Evolutionary conservation across 2,329 filamentous ascomycete species (phyloP).

Genomic region (Hypoxylon sp.): DNA sequence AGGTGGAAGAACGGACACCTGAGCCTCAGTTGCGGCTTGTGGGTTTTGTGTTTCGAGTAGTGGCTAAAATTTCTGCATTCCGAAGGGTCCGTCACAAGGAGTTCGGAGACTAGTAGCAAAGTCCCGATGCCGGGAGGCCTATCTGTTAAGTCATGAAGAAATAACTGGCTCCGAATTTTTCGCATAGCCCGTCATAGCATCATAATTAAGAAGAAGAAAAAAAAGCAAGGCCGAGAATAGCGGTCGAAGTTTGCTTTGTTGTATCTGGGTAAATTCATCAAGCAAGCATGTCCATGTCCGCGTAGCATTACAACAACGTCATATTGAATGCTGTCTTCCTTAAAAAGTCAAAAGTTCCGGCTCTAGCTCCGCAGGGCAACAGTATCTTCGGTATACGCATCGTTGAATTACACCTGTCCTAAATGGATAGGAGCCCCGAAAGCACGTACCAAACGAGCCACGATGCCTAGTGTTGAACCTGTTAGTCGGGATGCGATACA

Average conservation of each 20-base stretch:
- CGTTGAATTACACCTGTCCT: slow-evolving; percentile 32
- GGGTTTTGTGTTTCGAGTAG: slow-evolving; percentile 29
- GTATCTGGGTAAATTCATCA: slow-evolving; percentile 16
- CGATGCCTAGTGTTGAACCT: slow-evolving; percentile 2
- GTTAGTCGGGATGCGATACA: slow-evolving; percentile 1
- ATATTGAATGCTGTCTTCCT: slow-evolving; percentile 32
- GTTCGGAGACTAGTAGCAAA: slow-evolving; percentile 17
- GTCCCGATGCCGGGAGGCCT: slow-evolving; percentile 19
- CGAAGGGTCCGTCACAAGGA: slow-evolving; percentile 16
- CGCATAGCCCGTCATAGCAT: slow-evolving; percentile 17
- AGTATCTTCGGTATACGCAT: slow-evolving; percentile 22
- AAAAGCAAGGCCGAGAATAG: slow-evolving; percentile 14
- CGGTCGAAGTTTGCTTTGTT: not conserved
- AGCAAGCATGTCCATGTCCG: slow-evolving; percentile 19
- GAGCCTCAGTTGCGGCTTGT: slow-evolving; percentile 39
- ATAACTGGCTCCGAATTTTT: slow-evolving; percentile 20
- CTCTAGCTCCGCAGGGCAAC: slow-evolving; percentile 27
- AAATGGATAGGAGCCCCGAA: slow-evolving; percentile 36
- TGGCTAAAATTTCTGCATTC: slow-evolving; percentile 30
- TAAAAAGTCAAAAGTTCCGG: slow-evolving; percentile 32
- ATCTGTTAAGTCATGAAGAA: slow-evolving; percentile 18
- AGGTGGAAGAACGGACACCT: slow-evolving; percentile 36
- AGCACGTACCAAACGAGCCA: slow-evolving; percentile 21
- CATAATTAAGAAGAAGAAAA: slow-evolving; percentile 13
- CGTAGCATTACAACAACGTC: slow-evolving; percentile 38